Conservation (phyloP, 2,329 filamentous ascomycete species). For the Colletotrichum sp. region DNA sequence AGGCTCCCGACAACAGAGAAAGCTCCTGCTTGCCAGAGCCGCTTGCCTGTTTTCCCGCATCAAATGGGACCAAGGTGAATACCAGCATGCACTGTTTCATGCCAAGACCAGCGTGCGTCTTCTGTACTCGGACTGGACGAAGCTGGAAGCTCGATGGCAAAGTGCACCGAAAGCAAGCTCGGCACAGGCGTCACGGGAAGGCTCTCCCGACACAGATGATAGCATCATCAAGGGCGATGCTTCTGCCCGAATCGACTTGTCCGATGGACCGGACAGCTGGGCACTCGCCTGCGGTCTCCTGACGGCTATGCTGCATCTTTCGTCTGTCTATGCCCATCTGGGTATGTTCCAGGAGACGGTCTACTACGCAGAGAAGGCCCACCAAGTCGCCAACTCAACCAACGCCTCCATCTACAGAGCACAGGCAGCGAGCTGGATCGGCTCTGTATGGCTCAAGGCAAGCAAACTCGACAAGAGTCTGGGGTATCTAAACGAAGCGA, state of each 20-base stretch:
- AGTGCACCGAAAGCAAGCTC: constrained; percentile 28
- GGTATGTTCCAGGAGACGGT: constrained; percentile 88
- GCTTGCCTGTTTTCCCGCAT: constrained; percentile 70
- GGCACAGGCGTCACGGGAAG: background rate
- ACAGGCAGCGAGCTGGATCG: constrained; percentile 60
- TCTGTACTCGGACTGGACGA: constrained; percentile 61
- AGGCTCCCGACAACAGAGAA: constrained; percentile 34
- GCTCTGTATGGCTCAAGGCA: constrained; percentile 61
- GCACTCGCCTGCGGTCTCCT: constrained; percentile 76
- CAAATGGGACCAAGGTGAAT: constrained; percentile 65
- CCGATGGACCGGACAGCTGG: constrained; percentile 72
- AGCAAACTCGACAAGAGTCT: constrained; percentile 64
- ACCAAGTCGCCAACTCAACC: constrained; percentile 75
- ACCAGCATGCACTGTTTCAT: constrained; percentile 61
- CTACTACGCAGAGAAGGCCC: constrained; percentile 85
- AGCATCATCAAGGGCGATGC: background rate
- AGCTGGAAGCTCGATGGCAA: constrained; percentile 42
- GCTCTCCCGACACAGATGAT: background rate
- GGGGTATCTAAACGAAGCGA: constrained; percentile 58
- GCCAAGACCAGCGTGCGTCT: constrained; percentile 63
- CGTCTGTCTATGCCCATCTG: constrained; percentile 79
- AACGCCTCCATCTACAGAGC: constrained; percentile 64
- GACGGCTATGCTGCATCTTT: constrained; percentile 74
- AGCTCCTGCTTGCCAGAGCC: constrained; percentile 62
- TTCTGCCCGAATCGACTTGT: constrained; percentile 46